phyloP scores from a whole-genome alignment of 352 stramenopile species.

The Phytophthora macrochlamydospora region DNA sequence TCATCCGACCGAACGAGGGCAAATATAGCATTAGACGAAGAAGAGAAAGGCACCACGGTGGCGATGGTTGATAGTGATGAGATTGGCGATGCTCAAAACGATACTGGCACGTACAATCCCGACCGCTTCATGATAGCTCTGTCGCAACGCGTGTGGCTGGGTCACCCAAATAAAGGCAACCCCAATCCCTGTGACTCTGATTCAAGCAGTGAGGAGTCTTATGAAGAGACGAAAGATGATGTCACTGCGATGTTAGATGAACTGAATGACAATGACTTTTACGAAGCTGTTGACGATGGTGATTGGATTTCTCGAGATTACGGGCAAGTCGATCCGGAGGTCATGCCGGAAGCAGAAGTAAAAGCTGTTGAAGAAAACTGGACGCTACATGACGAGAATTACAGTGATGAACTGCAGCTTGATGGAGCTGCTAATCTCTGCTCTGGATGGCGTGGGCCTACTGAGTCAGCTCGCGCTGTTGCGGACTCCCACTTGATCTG shows the following conservation, averaged over 20 bases:
- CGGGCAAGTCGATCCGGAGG: not conserved
- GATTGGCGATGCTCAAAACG: not conserved
- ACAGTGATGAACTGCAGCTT: not conserved
- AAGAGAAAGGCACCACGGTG: not conserved
- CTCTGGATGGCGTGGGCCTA: not conserved
- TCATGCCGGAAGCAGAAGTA: not conserved
- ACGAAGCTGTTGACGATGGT: not conserved
- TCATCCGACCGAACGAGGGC: no score
- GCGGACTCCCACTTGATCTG: not conserved
- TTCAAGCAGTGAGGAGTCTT: not conserved
- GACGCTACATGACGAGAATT: not conserved
- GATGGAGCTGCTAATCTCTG: slow-evolving; percentile 4
- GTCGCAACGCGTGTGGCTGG: not conserved
- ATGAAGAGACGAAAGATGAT: not conserved
- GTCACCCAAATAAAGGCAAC: not conserved
- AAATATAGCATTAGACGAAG: not conserved
- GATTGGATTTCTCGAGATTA: not conserved
- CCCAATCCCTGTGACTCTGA: not conserved
- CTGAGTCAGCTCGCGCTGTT: slow-evolving; percentile 2
- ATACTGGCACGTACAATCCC: not conserved
- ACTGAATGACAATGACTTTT: not conserved
- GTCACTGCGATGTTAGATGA: not conserved
- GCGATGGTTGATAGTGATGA: not conserved
- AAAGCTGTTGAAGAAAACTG: not conserved
- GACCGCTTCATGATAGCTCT: not conserved